phyloP scores from a whole-genome alignment of 163 green algal species.

The Picocystis sp. region DNA sequence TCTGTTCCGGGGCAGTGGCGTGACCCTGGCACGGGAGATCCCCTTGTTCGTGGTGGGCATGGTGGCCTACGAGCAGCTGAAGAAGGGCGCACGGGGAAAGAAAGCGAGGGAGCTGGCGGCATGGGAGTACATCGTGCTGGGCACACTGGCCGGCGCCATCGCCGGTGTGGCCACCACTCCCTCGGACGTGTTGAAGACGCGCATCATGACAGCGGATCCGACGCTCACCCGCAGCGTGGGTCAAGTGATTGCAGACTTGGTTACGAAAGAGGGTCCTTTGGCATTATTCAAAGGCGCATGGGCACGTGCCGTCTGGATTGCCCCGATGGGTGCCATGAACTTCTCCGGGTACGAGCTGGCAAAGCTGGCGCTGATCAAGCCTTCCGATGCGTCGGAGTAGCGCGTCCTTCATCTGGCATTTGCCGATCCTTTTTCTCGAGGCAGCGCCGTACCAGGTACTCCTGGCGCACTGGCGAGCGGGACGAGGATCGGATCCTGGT shows the following conservation, averaged over 20 bases:
- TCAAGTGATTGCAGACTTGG: slow-evolving; percentile 4
- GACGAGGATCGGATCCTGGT: too few relatives aligned
- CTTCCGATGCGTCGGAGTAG: too few relatives aligned
- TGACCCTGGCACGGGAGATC: slow-evolving; percentile 37
- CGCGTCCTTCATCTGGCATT: too few relatives aligned
- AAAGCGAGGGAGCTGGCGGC: slow-evolving; percentile 14
- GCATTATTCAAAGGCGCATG: slow-evolving; percentile 38
- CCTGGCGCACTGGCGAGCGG: too few relatives aligned
- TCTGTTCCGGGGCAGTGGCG: slow-evolving; percentile 36
- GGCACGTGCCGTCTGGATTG: slow-evolving; percentile 43
- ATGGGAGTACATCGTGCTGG: slow-evolving; percentile 34
- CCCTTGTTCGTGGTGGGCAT: slow-evolving; percentile 57
- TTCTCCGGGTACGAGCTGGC: slow-evolving; percentile 59
- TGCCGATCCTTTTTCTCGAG: too few relatives aligned
- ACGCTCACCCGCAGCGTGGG: background rate
- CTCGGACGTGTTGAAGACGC: slow-evolving; percentile 48
- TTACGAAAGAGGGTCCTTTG: slow-evolving; percentile 32
- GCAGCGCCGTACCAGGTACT: too few relatives aligned
- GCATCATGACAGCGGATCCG: slow-evolving; percentile 37
- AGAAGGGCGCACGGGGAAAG: slow-evolving; percentile 19
- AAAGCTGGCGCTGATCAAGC: slow-evolving; percentile 30
- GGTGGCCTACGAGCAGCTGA: slow-evolving; percentile 43
- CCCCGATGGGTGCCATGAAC: slow-evolving; percentile 52
- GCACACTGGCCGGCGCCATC: slow-evolving; percentile 31
- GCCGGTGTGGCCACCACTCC: slow-evolving; percentile 35